Evolutionary conservation across 169 alveolate species (phyloP), one percentile per base, ranked within the genome.

Genomic region (Eimeria maxima): DNA sequence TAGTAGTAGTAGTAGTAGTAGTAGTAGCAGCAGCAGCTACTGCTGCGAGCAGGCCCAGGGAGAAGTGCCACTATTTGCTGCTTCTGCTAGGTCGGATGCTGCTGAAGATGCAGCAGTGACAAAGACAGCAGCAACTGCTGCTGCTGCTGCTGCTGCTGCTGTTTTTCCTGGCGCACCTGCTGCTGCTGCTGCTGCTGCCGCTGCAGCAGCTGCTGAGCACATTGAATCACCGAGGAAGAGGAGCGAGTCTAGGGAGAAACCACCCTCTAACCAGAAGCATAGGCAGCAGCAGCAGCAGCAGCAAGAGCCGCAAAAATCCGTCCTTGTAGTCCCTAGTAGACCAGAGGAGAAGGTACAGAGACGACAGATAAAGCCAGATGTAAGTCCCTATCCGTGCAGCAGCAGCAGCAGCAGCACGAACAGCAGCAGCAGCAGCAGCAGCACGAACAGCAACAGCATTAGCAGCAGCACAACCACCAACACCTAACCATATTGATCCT

Each of bases 401-500:
- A n/a, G 22, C 45, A 73, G 84, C 53, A 38, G 90, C 5, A 38
- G 90, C 90, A 38, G 90, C 90, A 38, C 67, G 67, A 80, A 44
- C 86, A 74, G 86, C 86, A 74, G 86, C 86, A 38, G 86, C 86
- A 47, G 69, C 60, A 80, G 90, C 67, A 47, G 57, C 90, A 20
- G 84, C 84, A 80, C 22, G 14, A 44, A 67, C 90, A 45, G 67
- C 57, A 80, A 29, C 33, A 44, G 67, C 90, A 2, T 63, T 67
- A 80, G 29, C 69, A 42, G 57, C 57, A 50, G 57, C 57, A 50
- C 5, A 5, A 50, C 57, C 57, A 50, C 57, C 57, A 50, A 5
- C 5, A 50, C 57, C 57, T 7, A 50, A 50, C 5, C 57, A 50
- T 7, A 50, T 7, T 11, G 11, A 50, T 11, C 5, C 5, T 5